Base-by-base conservation (phyloP, 225 moss, liverwort and hornwort species). In the Pseudoscleropodium purum region DNA sequence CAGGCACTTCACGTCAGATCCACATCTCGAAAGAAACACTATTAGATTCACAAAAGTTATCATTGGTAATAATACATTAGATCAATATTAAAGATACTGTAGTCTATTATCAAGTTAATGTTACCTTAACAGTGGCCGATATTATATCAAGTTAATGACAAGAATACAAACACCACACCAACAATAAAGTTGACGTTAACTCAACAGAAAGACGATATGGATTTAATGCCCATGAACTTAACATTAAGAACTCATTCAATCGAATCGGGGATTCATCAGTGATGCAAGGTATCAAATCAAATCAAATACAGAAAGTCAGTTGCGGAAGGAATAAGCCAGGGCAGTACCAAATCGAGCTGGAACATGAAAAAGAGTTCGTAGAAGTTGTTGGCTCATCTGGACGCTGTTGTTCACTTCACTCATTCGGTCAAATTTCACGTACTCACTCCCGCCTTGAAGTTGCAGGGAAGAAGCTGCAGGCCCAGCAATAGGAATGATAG, bases 341-440 rank as follows among this genome's bases (percentile, higher is more conserved):
- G 62, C 15, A 37, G 27, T 93, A 98, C 98, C 98, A 66, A 92
- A 98, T 90, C 94, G 94, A 88, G 98, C 94, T 72, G 96, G 95
- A 59, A 80, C 93, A 43, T 77, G 84, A 56, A 79, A 91, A 8
- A 94, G 87, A 72, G 95, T 93, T 31, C 54, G 86, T 66, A 98
- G 87, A 73, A 98, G 96, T 63, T 90, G 92, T 51, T 95, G 89
- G 91, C 98, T 96, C 96, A 98, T 92, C 88, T 96, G 93, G 59
- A 95, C 75, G 87, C 98, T 98, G 81, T 97, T 91, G 73, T 89
- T 90, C 52, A 97, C 84, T 66, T 88, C 93, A 89, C 86, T 52
- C 63, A 90, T 87, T 64, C 23, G 85, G 56, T 94, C 81, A n/a
- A 96, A 93, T 87, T 90, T 83, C 88, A 97, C 93, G 65, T 92